Evolutionary conservation across 495 filamentous ascomycete species (phyloP), one percentile per base, ranked within the genome.

Genomic region (Daldinia childiae): DNA sequence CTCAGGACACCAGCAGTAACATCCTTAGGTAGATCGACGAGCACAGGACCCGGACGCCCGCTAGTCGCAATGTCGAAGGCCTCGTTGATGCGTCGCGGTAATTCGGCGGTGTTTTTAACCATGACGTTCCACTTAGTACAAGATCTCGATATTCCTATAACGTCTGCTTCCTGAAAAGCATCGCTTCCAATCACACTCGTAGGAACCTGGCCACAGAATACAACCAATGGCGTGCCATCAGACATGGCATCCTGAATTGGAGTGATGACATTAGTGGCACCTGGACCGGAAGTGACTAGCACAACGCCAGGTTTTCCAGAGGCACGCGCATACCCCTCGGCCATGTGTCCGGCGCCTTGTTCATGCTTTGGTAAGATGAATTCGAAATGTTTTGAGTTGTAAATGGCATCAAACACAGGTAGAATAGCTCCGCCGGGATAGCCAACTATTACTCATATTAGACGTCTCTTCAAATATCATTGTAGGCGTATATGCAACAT

Each of bases 121-220:
- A 93, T 92, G 36, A 93, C 90, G 68, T 93, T 93, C 91, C 91
- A 93, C 82, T 93, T 93, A 57, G 91, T 93, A 80, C 91, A 93
- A 29, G 91, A 84, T 69, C 91, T 82, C 50, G 90, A 90, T 74
- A 93, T 93, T 71, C 91, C 91, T 45, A 92, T 81, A 54, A 92
- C 87, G 76, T 93, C 91, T 21, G 91, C 90, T 77, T 93, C 91
- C 75, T 93, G 91, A 82, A 93, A 93, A 43, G 91, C 90, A 79
- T 93, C 91, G 66, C 88, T 91, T 61, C 91, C 91, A 78, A 93
- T 93, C 36, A 89, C 88, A 17, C 79, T 84, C 0, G 91, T 93
- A 17, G 84, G 80, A 27, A 93, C 91, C 84, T 93, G 91, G n/a
- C 91, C 91, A 66, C 84, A 86, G 75, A 93, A 93, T 27, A 93